phyloP scores from a whole-genome alignment of 192 early-diverging fungal genomes.

The Obelidium mucronatum region DNA sequence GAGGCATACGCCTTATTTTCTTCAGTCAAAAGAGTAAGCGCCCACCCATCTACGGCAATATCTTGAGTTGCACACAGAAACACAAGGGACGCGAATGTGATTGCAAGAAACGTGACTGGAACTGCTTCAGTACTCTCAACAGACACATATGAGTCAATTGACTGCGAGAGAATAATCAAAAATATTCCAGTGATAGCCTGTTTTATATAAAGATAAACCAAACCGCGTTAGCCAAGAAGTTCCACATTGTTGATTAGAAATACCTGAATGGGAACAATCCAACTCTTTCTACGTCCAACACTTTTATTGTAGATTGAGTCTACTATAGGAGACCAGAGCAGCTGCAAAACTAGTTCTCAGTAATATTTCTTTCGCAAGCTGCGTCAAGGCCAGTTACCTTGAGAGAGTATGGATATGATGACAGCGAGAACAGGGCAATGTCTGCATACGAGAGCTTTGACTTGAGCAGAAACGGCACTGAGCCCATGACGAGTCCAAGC shows the following conservation, averaged over 20 bases:
- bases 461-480: constrained; percentile 95
- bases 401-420: constrained; percentile 96
- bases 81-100: constrained; percentile 82
- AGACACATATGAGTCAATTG: constrained; percentile 77
- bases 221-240: too few species aligned
- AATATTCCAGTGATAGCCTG: constrained; percentile 74
- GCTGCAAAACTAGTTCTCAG: constrained; percentile 32
- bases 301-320: constrained; percentile 84
- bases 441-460: constrained; percentile 90
- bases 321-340: constrained; percentile 97
- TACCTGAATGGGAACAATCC: constrained; percentile 98
- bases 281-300: constrained; percentile 92
- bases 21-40: constrained; percentile 87
- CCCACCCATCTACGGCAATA: constrained; percentile 88
- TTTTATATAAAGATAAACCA: background rate
- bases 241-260: too few species aligned
- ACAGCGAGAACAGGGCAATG: constrained; percentile 93
- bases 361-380: background rate
- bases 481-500: constrained; percentile 88
- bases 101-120: constrained; percentile 73
- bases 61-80: constrained; percentile 96
- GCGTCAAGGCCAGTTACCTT: constrained; percentile 54
- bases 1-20: constrained; percentile 92
- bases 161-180: constrained; percentile 79
- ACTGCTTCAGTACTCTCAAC: constrained; percentile 58